Percentiles rank a stretch among this genome's conserved stretches.
Evolutionary conservation across 805 yeast species (phyloP).

Genomic region (Teunomyces cretensis): DNA sequence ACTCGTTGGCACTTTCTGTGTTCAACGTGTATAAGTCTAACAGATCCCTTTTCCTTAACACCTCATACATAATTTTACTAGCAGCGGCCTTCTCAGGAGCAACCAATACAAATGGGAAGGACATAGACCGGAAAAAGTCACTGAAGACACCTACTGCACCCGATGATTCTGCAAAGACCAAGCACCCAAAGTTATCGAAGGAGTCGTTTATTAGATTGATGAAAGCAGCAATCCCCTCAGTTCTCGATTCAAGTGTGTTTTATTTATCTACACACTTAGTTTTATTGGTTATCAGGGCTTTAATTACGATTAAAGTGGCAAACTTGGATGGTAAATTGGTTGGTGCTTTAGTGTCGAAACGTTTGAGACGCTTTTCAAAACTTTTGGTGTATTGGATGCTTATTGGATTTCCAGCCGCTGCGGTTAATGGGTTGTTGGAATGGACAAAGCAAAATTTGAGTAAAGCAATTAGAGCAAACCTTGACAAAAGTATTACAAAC

Average conservation of each 20-base stretch:
- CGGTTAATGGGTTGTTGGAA: conserved; percentile 68
- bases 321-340: conserved; percentile 83
- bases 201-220: conserved; percentile 30
- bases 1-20: conserved; percentile 15
- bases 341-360: conserved; percentile 72
- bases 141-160: conserved; percentile 4
- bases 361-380: conserved; percentile 60
- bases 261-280: conserved; percentile 53
- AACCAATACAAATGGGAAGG: conserved; percentile 23
- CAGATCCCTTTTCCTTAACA: conserved; percentile 39
- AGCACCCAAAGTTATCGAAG: conserved; percentile 26
- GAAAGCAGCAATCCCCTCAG: conserved; percentile 35
- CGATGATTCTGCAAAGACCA: neutral
- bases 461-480: conserved; percentile 56
- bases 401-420: conserved; percentile 82
- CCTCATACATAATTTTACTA: conserved; percentile 40
- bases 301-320: conserved; percentile 79
- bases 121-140: neutral
- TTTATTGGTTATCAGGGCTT: conserved; percentile 65
- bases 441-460: conserved; percentile 61
- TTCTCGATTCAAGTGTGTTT: conserved; percentile 26
- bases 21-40: conserved; percentile 39
- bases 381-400: conserved; percentile 75
- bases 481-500: conserved; percentile 64
- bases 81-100: conserved; percentile 46